Conservation (phyloP, 371 early-diverging fungal species). For the Mortierella sp. region DNA sequence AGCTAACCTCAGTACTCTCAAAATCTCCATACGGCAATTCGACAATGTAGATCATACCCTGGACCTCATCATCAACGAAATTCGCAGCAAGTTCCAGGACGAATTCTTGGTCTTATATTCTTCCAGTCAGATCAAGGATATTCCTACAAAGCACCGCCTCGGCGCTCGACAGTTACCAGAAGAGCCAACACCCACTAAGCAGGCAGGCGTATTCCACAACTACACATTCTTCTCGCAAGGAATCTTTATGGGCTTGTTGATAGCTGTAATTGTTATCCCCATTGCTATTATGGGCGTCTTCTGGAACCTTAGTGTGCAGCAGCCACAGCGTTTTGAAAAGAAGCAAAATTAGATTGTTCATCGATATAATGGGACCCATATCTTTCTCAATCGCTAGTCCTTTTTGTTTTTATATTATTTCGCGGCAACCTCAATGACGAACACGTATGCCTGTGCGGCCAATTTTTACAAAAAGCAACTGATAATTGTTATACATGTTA, state of each 20-base stretch:
- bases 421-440: too few species aligned
- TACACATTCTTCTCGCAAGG: constrained; percentile 56
- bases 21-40: neutral
- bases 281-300: constrained; percentile 42
- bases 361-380: neutral
- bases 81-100: constrained; percentile 25
- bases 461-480: too few species aligned
- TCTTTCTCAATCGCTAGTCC: neutral
- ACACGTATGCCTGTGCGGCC: too few species aligned
- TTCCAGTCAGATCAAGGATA: constrained; percentile 43
- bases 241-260: constrained; percentile 49
- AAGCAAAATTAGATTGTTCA: constrained; percentile 31
- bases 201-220: constrained; percentile 43
- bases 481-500: too few species aligned
- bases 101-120: constrained; percentile 47
- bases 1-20: neutral
- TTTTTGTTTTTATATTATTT: neutral
- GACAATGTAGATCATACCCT: constrained; percentile 17
- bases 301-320: constrained; percentile 54
- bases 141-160: constrained; percentile 22
- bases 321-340: constrained; percentile 52
- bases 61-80: constrained; percentile 20
- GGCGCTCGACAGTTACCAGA: constrained; percentile 35
- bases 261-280: constrained; percentile 39
- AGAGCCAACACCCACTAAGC: constrained; percentile 28